Evolutionary conservation across 192 early-diverging fungal species (phyloP).

Genomic region (Mortierella claussenii): DNA sequence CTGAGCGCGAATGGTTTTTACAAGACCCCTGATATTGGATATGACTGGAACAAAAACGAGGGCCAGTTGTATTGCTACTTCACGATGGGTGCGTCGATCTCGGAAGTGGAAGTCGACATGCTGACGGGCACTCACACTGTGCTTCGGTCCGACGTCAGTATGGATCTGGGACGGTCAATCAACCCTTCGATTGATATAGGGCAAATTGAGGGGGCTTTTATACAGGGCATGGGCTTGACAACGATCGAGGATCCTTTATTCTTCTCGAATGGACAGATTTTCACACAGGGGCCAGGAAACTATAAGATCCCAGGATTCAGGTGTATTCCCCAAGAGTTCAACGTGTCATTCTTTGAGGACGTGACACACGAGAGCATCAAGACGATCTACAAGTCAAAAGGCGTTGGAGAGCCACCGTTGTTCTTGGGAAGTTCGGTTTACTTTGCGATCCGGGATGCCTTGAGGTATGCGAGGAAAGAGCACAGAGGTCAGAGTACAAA

Average conservation of each 20-base stretch:
- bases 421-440: slow-evolving; percentile 82
- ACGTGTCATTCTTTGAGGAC: slow-evolving; percentile 70
- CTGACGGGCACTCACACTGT: slow-evolving; percentile 84
- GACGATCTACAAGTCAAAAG: slow-evolving; percentile 84
- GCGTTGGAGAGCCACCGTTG: slow-evolving; percentile 88
- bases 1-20: slow-evolving; percentile 86
- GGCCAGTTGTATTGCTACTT: slow-evolving; percentile 84
- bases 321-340: slow-evolving; percentile 82
- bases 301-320: slow-evolving; percentile 90
- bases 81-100: slow-evolving; percentile 80
- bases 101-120: slow-evolving; percentile 87
- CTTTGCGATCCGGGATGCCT: slow-evolving; percentile 83
- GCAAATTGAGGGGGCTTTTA: slow-evolving; percentile 90
- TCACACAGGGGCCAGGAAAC: slow-evolving; percentile 84
- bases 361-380: slow-evolving; percentile 63
- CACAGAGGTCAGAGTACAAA: too few relatives aligned
- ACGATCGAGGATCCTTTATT: slow-evolving; percentile 86
- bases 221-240: slow-evolving; percentile 84
- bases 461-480: slow-evolving; percentile 70
- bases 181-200: slow-evolving; percentile 91
- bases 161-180: slow-evolving; percentile 87
- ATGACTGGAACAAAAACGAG: slow-evolving; percentile 75
- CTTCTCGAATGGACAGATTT: slow-evolving; percentile 74
- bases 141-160: slow-evolving; percentile 76
- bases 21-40: slow-evolving; percentile 79